Base-by-base conservation (phyloP, 2,329 filamentous ascomycete species). In the Diplodia corticola region DNA sequence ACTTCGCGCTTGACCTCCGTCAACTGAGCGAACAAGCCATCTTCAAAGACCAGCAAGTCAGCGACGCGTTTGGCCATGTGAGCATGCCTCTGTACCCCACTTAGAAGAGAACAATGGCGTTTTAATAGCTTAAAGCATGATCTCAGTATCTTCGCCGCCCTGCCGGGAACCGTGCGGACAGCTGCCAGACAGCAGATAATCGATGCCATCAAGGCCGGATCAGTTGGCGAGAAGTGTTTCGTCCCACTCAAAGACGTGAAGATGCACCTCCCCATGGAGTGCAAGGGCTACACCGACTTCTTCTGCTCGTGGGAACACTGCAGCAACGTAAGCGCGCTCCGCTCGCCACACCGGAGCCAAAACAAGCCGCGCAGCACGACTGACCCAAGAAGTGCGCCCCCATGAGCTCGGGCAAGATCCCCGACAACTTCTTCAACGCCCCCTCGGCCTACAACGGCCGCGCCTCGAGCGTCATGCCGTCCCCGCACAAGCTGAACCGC, bases 281-380 rank as follows among this genome's bases (percentile, higher is more conserved):
- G 87, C 20, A 79, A 80, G 4, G 86, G 85, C 40, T 89, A 87
- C 70, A 84, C 80, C 51, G 87, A 88, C 72, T 87, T 86, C 73
- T 85, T 82, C 1, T 85, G 82, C 65, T 84, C 82, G 0, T 76
- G 80, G 9, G 80, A 85, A 51, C 85, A 87, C 68, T 79, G 83
- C 30, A 77, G 80, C 55, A 87, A 87, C 53, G 83, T 81, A 74
- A 67, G 80, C 76, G 3, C 1, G 2, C 28, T 3, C 7, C 37
- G 4, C 40, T 5, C 2, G 1, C 12, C 13, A 6, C 4, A 9
- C 4, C 28, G n/a, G n/a, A n/a, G n/a, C n/a, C n/a, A n/a, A 9
- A 13, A 20, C 28, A 49, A 49, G 22, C 37, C 37, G 37, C 9
- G 15, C 40, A 44, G 10, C 6, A n/a, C 2, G n/a, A 9, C 40